Percentiles rank a stretch among this genome's conserved stretches.
Conservation (phyloP, 805 yeast genomes). For the Saccharomycopsis guyanensis region DNA sequence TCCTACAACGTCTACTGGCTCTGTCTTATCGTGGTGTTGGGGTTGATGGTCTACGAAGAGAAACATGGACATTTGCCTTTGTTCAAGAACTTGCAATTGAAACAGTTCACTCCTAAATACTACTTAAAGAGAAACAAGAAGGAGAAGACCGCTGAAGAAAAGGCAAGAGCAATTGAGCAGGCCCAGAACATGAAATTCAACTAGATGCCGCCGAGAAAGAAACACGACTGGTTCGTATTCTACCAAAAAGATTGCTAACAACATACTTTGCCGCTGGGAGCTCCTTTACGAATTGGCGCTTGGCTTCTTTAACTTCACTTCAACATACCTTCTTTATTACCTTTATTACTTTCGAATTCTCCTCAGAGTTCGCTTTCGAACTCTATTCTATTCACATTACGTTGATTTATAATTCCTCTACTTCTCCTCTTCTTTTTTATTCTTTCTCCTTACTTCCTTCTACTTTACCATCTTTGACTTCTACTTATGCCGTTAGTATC, state of each 20-base stretch:
- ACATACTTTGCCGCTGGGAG: too few relatives aligned
- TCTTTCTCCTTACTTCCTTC: too few relatives aligned
- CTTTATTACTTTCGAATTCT: too few relatives aligned
- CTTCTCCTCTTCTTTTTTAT: too few relatives aligned
- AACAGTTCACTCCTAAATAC: conserved; percentile 64
- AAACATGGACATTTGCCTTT: conserved; percentile 73
- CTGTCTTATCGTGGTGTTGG: conserved; percentile 43
- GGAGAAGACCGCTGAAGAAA: conserved; percentile 30
- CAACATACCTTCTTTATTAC: too few relatives aligned
- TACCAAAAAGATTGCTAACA: not conserved
- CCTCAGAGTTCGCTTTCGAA: too few relatives aligned
- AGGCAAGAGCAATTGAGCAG: not conserved
- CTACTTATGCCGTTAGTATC: too few relatives aligned
- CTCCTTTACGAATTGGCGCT: too few relatives aligned
- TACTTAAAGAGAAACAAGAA: conserved; percentile 63
- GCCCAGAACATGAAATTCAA: not conserved
- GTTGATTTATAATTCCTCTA: too few relatives aligned
- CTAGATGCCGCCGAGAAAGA: not conserved
- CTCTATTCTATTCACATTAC: too few relatives aligned
- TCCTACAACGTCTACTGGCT: conserved; percentile 89
- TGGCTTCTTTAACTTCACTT: too few relatives aligned
- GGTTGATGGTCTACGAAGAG: conserved; percentile 73
- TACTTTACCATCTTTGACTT: too few relatives aligned
- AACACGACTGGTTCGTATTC: not conserved
- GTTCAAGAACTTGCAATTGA: conserved; percentile 39